Conservation (phyloP, 768 basidiomycete species). For the Tephrocybe sp. region DNA sequence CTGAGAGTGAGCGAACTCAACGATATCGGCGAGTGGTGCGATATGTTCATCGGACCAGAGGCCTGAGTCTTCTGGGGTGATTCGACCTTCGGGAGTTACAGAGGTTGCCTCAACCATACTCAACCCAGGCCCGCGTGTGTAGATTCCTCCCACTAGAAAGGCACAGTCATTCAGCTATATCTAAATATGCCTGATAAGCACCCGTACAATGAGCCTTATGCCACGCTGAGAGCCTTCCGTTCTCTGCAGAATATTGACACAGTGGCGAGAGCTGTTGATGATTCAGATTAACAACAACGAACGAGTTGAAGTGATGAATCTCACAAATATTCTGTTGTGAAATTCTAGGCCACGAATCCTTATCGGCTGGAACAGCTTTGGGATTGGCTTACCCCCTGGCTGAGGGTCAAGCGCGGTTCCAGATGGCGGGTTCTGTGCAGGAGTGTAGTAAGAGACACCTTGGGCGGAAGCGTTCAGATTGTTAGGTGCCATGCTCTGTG, state of each 20-base stretch:
- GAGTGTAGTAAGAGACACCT: slow-evolving; percentile 38
- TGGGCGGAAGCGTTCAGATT: slow-evolving; percentile 18
- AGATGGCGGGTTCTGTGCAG: slow-evolving; percentile 41
- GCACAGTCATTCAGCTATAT: background rate
- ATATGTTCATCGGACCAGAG: slow-evolving; percentile 65
- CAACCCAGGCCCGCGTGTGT: slow-evolving; percentile 53
- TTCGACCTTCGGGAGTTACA: slow-evolving; percentile 58
- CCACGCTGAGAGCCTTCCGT: slow-evolving; percentile 55
- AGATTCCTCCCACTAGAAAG: slow-evolving; percentile 48
- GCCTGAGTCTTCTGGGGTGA: slow-evolving; percentile 64
- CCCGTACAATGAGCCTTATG: slow-evolving; percentile 61
- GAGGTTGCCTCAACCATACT: slow-evolving; percentile 68
- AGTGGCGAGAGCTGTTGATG: slow-evolving; percentile 47
- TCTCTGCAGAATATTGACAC: slow-evolving; percentile 59
- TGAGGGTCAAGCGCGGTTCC: slow-evolving; percentile 43
- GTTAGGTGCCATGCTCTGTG: slow-evolving; percentile 17
- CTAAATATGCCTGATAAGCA: background rate
- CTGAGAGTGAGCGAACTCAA: slow-evolving; percentile 73
- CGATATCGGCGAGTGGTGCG: slow-evolving; percentile 45
- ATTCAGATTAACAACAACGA: background rate
- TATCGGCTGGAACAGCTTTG: slow-evolving; percentile 51
- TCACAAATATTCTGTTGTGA: slow-evolving; percentile 55
- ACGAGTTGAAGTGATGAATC: slow-evolving; percentile 11
- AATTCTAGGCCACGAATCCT: slow-evolving; percentile 53
- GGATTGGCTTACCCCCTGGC: slow-evolving; percentile 33